Evolutionary conservation across 345 rosid species (phyloP), one percentile per base, ranked within the genome.

Genomic region (Fremontodendron californicum): DNA sequence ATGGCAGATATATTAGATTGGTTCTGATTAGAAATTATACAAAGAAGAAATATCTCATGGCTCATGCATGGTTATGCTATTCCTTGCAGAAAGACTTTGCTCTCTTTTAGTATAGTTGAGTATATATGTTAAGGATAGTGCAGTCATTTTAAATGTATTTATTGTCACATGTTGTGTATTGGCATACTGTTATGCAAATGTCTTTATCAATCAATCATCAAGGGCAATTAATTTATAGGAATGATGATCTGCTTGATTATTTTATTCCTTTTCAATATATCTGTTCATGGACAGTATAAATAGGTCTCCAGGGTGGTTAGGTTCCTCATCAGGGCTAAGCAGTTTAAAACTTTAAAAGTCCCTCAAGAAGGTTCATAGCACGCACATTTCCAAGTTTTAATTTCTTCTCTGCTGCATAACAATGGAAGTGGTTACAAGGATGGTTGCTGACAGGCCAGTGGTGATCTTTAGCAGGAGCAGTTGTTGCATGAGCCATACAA

Each of bases 391-490:
- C 40, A 29, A 5, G 1, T 25, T 11, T 33, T 33, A 1, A 3
- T 19, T 21, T 39, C 60, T 78, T 54, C 16, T 49, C 9, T 10
- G 31, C 13, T 33, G 10, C 60, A 75, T 5, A 77, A 62, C 75
- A n/a, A 86, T 91, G 84, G 89, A 86, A 35, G 55, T 54, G 37
- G 76, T 90, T 69, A 82, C 84, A 70, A 75, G 84, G 46, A 48
- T 93, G 88, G 89, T 91, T 18, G 84, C 49, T 21, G 95, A 88
- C 65, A 88, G 81, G 83, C 90, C 98, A 5, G 91, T 88, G 84
- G 98, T 94, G 85, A 82, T 94, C 16, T 94, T 91, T 83, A 93
- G 92, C 90, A 87, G 77, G 88, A 91, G 87, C 84, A 74, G 82
- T 27, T 91, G 97, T 49, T 85, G 88, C 88, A 93, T 90, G 90